Conservation (phyloP, 805 yeast species). For the Metschnikowia kofuensis region DNA sequence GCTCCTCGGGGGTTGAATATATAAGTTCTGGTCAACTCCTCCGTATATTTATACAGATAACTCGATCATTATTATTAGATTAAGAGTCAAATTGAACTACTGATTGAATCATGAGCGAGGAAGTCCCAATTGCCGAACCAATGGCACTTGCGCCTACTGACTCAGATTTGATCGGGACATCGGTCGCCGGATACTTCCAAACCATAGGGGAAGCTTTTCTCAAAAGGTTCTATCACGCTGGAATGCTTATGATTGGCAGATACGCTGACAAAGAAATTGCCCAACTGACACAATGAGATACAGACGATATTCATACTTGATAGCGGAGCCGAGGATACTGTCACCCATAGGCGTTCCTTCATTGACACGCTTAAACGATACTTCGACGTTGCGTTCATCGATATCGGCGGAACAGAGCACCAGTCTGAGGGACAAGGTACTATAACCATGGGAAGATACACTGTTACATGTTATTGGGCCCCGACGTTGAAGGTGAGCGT, state of each 20-base stretch:
- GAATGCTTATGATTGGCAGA: too few relatives aligned
- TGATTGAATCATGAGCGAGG: background rate
- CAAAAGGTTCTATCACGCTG: too few relatives aligned
- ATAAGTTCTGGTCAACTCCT: too few relatives aligned
- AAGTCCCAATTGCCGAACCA: background rate
- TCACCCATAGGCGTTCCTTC: background rate
- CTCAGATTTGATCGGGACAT: background rate
- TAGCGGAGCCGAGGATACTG: background rate
- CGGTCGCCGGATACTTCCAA: background rate
- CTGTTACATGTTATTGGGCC: background rate
- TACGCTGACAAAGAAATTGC: too few relatives aligned
- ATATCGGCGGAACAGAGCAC: background rate
- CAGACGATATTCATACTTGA: background rate
- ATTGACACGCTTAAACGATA: background rate
- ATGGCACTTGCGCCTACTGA: background rate
- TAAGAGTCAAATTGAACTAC: background rate
- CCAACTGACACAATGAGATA: too few relatives aligned
- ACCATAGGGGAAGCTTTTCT: too few relatives aligned
- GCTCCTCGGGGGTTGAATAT: too few relatives aligned
- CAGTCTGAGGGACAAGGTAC: background rate
- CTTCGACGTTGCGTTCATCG: background rate
- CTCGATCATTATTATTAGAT: background rate
- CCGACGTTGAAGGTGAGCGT: conserved; percentile 1
- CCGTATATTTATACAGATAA: too few relatives aligned
- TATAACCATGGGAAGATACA: background rate